Conservation (phyloP, 2,329 filamentous ascomycete species). For the Boeremia exigua region DNA sequence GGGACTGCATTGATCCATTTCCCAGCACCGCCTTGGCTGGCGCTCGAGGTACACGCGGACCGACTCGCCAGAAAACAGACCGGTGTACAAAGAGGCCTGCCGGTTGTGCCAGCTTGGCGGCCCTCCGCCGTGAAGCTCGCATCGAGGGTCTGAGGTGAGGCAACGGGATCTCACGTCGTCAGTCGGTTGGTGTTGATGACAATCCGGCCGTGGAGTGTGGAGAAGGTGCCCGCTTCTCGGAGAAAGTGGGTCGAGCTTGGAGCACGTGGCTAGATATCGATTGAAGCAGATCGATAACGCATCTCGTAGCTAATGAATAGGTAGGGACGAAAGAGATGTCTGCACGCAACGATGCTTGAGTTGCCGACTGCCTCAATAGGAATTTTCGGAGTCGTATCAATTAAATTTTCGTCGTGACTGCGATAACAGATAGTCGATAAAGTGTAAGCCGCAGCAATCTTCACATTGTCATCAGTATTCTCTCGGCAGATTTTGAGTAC, state of each 20-base stretch:
- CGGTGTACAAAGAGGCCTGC: conserved; percentile 2
- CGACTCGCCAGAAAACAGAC: conserved; percentile 24
- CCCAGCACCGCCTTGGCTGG: conserved; percentile 24
- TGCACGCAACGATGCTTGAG: too few relatives aligned
- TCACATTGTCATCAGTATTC: too few relatives aligned
- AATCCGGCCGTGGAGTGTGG: conserved; percentile 12
- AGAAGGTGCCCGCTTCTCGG: background rate
- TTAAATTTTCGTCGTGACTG: too few relatives aligned
- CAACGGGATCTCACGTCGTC: background rate
- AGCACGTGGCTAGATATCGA: conserved; percentile 19
- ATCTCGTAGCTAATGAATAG: background rate
- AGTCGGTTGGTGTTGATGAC: background rate
- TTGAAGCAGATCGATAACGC: conserved; percentile 7
- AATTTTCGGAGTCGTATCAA: too few relatives aligned
- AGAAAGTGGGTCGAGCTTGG: conserved; percentile 14
- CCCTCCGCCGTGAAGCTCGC: conserved; percentile 4
- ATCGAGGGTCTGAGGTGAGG: background rate
- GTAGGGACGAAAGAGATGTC: too few relatives aligned
- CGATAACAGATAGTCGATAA: too few relatives aligned
- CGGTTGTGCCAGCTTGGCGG: conserved; percentile 8
- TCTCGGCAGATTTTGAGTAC: too few relatives aligned
- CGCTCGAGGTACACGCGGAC: conserved; percentile 23
- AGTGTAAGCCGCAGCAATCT: too few relatives aligned
- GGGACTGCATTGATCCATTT: conserved; percentile 15
- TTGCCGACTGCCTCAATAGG: too few relatives aligned